Evolutionary conservation across 1,139 yeast genomes (phyloP).

Genomic region (Lodderomyces parapsilosis): DNA sequence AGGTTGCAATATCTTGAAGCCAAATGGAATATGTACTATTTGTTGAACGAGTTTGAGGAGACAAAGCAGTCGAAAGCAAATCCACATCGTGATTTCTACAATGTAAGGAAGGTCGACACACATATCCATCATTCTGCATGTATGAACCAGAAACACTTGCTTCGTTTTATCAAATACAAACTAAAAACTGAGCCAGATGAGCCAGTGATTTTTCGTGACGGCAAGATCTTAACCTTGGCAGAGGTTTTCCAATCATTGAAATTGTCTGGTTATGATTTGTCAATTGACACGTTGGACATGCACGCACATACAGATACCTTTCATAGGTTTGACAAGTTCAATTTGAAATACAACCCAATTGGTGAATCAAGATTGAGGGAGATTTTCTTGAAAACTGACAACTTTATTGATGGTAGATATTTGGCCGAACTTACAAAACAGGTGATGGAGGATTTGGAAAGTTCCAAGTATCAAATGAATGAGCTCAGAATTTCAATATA

Average conservation of each 20-base stretch:
- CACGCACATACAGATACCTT: constrained; percentile 98
- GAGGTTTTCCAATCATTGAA: constrained; percentile 90
- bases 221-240: constrained; percentile 77
- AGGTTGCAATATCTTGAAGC: constrained; percentile 93
- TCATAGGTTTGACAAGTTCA: constrained; percentile 97
- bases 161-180: constrained; percentile 92
- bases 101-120: constrained; percentile 97
- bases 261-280: constrained; percentile 88
- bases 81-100: constrained; percentile 97
- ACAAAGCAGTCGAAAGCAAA: constrained; percentile 71
- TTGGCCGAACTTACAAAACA: constrained; percentile 92
- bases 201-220: constrained; percentile 91
- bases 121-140: constrained; percentile 99
- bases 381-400: constrained; percentile 92
- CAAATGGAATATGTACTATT: constrained; percentile 87
- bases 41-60: constrained; percentile 91
- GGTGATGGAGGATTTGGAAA: constrained; percentile 89
- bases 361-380: constrained; percentile 97
- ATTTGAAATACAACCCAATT: constrained; percentile 94
- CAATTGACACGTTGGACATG: constrained; percentile 97
- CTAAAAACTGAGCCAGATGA: constrained; percentile 65
- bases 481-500: constrained; percentile 94
- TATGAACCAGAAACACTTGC: constrained; percentile 95
- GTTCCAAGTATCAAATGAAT: constrained; percentile 94
- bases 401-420: constrained; percentile 82